Evolutionary conservation across 768 basidiomycete species (phyloP).

Genomic region (Gymnopilus dilepis): DNA sequence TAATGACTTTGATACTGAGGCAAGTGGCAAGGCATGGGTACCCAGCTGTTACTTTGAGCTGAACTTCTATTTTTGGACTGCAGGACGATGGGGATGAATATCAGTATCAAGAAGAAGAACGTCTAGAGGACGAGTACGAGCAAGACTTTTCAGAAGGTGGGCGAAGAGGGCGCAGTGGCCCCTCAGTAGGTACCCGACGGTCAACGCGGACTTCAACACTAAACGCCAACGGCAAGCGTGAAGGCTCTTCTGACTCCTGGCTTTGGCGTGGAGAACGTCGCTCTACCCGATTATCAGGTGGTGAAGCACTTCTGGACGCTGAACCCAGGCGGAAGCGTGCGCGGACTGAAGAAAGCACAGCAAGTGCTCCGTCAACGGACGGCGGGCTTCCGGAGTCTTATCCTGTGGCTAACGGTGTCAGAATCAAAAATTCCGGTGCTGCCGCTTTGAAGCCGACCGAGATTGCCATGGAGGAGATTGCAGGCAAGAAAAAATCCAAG

Average conservation of each 20-base stretch:
- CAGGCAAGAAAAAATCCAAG: constrained; percentile 84
- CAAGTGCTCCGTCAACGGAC: constrained; percentile 59
- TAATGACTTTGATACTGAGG: constrained; percentile 69
- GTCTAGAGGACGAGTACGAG: constrained; percentile 67
- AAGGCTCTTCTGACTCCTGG: constrained; percentile 56
- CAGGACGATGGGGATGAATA: constrained; percentile 70
- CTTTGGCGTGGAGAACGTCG: constrained; percentile 79
- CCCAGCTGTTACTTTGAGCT: constrained; percentile 24
- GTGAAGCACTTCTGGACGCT: constrained; percentile 56
- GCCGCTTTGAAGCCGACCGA: constrained; percentile 75
- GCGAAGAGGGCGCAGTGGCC: constrained; percentile 43
- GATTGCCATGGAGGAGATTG: constrained; percentile 74
- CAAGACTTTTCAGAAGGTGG: constrained; percentile 58
- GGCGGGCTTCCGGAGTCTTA: constrained; percentile 37
- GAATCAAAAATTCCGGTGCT: constrained; percentile 59
- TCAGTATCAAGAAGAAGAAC: constrained; percentile 65
- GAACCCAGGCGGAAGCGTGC: constrained; percentile 68
- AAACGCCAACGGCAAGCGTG: constrained; percentile 60
- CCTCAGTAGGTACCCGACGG: constrained; percentile 49
- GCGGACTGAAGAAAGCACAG: constrained; percentile 76
- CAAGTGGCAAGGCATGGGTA: constrained; percentile 38
- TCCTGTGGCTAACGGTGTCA: constrained; percentile 42
- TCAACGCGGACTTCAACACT: constrained; percentile 55
- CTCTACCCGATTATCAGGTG: constrained; percentile 67
- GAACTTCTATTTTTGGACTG: constrained; percentile 37